phyloP scores from a whole-genome alignment of 352 stramenopile genomes.

The Discostella stelligera region DNA sequence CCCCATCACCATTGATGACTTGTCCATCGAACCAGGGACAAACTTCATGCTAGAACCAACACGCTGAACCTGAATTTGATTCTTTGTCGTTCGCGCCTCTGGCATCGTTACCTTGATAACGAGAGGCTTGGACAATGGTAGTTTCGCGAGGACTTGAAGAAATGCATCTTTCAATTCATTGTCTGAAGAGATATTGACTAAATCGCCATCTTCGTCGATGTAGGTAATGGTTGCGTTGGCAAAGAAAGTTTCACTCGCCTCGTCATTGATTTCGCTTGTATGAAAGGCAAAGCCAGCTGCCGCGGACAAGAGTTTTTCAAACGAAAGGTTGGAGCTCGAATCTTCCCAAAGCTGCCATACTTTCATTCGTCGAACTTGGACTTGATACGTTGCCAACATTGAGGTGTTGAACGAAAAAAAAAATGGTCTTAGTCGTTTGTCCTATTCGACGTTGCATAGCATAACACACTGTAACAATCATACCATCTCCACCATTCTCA shows the following conservation, averaged over 20 bases:
- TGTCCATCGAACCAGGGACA: no score
- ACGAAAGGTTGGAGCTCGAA: not conserved
- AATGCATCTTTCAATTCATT: not conserved
- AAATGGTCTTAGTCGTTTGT: no score
- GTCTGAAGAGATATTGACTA: not conserved
- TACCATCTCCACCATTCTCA: no score
- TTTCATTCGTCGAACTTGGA: not conserved
- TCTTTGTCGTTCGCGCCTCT: no score
- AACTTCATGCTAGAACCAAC: no score
- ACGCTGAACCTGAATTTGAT: no score
- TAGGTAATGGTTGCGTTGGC: not conserved
- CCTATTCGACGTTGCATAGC: no score
- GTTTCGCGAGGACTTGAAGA: no score
- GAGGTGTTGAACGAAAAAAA: no score
- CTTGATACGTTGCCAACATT: not conserved
- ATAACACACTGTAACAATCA: not conserved
- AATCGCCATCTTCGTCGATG: not conserved
- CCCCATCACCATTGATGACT: no score
- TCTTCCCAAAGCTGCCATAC: not conserved
- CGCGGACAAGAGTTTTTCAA: not conserved
- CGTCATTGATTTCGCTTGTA: not conserved
- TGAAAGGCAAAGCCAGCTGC: not conserved
- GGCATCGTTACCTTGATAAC: no score
- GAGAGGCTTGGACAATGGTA: no score
- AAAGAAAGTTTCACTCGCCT: not conserved